phyloP scores from a whole-genome alignment of 148 eudicot genomes.

The Bassia scoparia region DNA sequence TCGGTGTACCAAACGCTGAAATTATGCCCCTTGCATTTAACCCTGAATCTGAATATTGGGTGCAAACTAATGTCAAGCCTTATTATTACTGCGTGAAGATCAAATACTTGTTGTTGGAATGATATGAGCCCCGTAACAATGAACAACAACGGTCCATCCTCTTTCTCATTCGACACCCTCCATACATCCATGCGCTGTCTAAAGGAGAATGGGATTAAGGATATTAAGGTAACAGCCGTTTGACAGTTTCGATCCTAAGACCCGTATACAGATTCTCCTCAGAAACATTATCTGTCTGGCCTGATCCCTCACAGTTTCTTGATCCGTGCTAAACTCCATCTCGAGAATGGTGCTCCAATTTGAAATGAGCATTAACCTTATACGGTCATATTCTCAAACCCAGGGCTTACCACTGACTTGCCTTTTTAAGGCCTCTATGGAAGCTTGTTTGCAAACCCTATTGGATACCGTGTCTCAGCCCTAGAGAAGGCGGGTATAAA shows the following conservation, averaged over 20 bases:
- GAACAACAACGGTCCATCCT: not conserved
- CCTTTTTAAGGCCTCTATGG: constrained; percentile 31
- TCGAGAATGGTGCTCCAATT: constrained; percentile 19
- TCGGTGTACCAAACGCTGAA: constrained; percentile 32
- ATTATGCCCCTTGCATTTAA: constrained; percentile 16
- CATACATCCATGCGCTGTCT: constrained; percentile 22
- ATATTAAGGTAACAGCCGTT: constrained; percentile 35
- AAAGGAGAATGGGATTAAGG: constrained; percentile 20
- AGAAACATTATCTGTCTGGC: not conserved
- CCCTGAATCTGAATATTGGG: constrained; percentile 34
- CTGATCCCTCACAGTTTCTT: constrained; percentile 13
- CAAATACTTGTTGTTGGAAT: constrained; percentile 38
- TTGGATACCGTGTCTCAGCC: constrained; percentile 41
- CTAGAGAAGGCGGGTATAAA: constrained; percentile 36
- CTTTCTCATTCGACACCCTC: not conserved
- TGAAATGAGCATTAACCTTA: constrained; percentile 27
- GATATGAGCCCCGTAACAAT: constrained; percentile 30
- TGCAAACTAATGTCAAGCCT: constrained; percentile 27
- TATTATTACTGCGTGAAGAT: constrained; percentile 35
- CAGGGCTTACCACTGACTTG: constrained; percentile 5
- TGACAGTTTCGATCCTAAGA: constrained; percentile 24
- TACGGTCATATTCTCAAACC: constrained; percentile 16
- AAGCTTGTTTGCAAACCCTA: constrained; percentile 38
- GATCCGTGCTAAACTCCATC: constrained; percentile 15
- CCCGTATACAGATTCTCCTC: constrained; percentile 16